A percentile compares a stretch with the other conserved stretches of the same genome.
Evolutionary conservation across 176 grass and related monocot genomes (phyloP).

Genomic region (Aegilops bicornis): DNA sequence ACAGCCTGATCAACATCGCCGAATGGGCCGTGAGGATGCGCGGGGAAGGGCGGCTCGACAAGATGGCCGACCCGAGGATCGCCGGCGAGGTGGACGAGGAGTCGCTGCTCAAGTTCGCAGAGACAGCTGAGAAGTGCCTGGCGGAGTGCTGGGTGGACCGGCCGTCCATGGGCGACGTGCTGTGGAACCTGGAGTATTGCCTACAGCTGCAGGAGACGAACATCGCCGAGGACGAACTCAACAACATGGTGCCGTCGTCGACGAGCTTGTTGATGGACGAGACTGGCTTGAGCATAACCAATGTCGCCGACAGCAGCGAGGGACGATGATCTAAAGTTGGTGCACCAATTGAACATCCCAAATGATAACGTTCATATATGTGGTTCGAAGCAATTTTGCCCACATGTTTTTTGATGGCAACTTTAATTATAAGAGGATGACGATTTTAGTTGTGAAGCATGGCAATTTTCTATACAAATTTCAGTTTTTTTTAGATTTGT

Average conservation of each 20-base stretch:
- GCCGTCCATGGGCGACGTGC: too few species aligned
- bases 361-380: too few species aligned
- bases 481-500: too few species aligned
- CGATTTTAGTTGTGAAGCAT: too few species aligned
- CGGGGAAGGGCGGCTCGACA: constrained; percentile 22
- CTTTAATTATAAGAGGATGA: too few species aligned
- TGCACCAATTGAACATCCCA: neutral
- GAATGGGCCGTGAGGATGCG: constrained; percentile 50
- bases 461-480: too few species aligned
- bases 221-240: neutral
- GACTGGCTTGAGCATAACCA: neutral
- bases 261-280: neutral
- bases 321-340: neutral
- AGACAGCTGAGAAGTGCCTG: constrained; percentile 56
- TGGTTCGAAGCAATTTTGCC: too few species aligned
- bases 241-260: neutral
- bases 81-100: constrained; percentile 35
- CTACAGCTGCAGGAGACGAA: too few species aligned
- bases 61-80: constrained; percentile 45
- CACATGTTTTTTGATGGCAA: too few species aligned
- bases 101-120: constrained; percentile 56
- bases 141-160: constrained; percentile 29
- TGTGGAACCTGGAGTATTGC: too few species aligned
- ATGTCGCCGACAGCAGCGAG: neutral
- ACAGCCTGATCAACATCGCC: constrained; percentile 52